Percentiles rank a stretch among this genome's conserved stretches.
Conservation (phyloP, 495 filamentous ascomycete genomes). For the Aspergillus heteromorphus region DNA sequence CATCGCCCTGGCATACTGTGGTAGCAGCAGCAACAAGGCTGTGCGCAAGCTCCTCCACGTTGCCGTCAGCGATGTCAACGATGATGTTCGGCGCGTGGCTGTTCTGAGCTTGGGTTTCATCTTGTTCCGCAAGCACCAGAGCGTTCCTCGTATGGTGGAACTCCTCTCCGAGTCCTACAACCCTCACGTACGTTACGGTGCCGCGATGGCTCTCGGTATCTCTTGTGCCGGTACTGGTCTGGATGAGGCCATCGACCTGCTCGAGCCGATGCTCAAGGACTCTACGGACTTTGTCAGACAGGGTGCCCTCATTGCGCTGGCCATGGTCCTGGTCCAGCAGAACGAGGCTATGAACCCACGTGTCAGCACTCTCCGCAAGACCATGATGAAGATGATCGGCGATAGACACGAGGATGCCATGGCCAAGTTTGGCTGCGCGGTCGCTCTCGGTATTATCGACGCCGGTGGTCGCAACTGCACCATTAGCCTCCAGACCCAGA, state of each 20-base stretch:
- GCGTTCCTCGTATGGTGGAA: constrained; percentile 99
- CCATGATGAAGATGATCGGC: constrained; percentile 81
- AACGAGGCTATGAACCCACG: constrained; percentile 95
- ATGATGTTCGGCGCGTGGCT: constrained; percentile 94
- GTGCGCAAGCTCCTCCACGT: constrained; percentile 95
- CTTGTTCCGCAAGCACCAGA: constrained; percentile 94
- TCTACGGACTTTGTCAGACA: constrained; percentile 98
- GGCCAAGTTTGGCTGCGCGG: constrained; percentile 95
- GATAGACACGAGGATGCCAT: constrained; percentile 99
- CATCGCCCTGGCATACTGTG: constrained; percentile 96
- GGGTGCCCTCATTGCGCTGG: constrained; percentile 87
- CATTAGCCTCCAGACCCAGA: constrained; percentile 94
- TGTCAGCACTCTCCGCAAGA: constrained; percentile 74
- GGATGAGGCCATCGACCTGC: constrained; percentile 92
- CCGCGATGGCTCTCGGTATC: constrained; percentile 97
- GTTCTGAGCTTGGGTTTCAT: constrained; percentile 99
- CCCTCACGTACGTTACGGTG: constrained; percentile 96
- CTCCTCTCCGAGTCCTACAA: constrained; percentile 97
- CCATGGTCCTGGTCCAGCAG: constrained; percentile 98
- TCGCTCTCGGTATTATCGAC: constrained; percentile 96
- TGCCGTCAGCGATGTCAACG: constrained; percentile 96
- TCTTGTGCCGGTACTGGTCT: constrained; percentile 95
- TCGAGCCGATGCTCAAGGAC: constrained; percentile 99
- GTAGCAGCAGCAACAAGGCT: constrained; percentile 96
- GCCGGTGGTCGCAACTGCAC: constrained; percentile 98